These are phyloP conservation scores for Myxozyma sirexii DNA, from an alignment of 805 yeast species.

Conservation along the genomic window DNA sequence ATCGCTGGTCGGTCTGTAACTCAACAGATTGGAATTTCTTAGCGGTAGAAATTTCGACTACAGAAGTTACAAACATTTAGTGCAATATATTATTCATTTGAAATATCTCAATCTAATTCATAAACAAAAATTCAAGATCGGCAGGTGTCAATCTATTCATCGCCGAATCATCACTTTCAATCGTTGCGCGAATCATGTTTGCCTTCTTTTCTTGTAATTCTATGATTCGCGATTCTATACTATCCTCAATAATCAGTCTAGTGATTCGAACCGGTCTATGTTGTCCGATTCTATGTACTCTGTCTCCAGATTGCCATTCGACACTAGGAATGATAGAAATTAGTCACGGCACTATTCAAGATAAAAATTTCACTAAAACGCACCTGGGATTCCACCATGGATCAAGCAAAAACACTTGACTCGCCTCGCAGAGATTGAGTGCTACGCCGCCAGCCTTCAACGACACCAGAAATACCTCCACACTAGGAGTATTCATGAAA, in stretches of 20 bases:
- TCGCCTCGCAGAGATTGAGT: slow-evolving; percentile 91
- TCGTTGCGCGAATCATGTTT: slow-evolving; percentile 95
- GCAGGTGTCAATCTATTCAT: slow-evolving; percentile 86
- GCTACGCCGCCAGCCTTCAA: slow-evolving; percentile 99
- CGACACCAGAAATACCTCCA: slow-evolving; percentile 92
- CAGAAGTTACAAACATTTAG: neutral
- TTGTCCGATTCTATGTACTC: slow-evolving; percentile 98
- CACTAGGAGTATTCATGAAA: slow-evolving; percentile 89
- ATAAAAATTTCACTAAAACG: no score
- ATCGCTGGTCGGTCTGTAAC: neutral
- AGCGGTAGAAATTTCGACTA: neutral
- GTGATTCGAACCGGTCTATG: slow-evolving; percentile 91
- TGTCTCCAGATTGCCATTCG: slow-evolving; percentile 97
- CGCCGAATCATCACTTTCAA: slow-evolving; percentile 90
- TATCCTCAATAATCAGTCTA: slow-evolving; percentile 91
- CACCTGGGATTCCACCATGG: slow-evolving; percentile 97
- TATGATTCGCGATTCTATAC: slow-evolving; percentile 93
- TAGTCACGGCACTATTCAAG: no score
- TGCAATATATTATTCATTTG: no score
- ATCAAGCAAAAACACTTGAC: slow-evolving; percentile 91
- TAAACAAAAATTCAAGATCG: slow-evolving; percentile 89
- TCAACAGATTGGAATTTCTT: neutral
- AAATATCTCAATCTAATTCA: slow-evolving; percentile 10
- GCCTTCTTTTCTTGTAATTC: slow-evolving; percentile 98
- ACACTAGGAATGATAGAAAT: slow-evolving; percentile 50